A percentile compares a stretch with the other conserved stretches of the same genome.
Evolutionary conservation across 176 grass and related monocot genomes (phyloP).

Genomic region (Phoenix dactylifera): DNA sequence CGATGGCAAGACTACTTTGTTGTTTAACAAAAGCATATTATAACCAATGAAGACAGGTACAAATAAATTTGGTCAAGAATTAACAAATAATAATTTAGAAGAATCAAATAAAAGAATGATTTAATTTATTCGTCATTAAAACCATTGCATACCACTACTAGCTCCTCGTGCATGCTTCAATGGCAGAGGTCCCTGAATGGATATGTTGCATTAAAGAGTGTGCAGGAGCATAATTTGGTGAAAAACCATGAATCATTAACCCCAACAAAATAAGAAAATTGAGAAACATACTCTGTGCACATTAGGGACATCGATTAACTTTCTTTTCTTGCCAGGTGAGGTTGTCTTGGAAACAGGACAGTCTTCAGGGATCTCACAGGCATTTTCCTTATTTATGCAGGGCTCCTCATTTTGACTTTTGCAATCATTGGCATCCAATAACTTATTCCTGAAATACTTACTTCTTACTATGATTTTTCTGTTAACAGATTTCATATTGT

Average conservation of each 20-base stretch:
- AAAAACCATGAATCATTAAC: background rate
- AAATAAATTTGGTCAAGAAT: background rate
- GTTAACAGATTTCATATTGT: constrained; percentile 16
- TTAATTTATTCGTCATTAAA: background rate
- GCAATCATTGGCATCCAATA: constrained; percentile 20
- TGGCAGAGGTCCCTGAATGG: constrained; percentile 41
- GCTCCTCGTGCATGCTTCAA: constrained; percentile 20
- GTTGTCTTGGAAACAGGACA: constrained; percentile 25
- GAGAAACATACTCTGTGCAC: constrained; percentile 35
- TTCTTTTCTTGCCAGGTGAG: constrained; percentile 55
- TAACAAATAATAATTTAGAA: no score
- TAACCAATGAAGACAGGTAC: background rate
- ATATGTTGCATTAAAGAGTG: background rate
- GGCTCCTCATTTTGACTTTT: constrained; percentile 26
- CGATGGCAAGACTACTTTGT: no score
- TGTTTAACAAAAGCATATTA: no score
- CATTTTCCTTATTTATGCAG: constrained; percentile 26
- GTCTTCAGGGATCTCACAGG: constrained; percentile 11
- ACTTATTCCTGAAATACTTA: constrained; percentile 57
- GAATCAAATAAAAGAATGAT: no score
- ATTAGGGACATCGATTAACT: constrained; percentile 26
- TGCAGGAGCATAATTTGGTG: constrained; percentile 17
- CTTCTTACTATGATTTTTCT: constrained; percentile 49
- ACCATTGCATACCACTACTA: constrained; percentile 24
- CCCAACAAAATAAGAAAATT: constrained; percentile 13